Percentiles rank a stretch among this genome's conserved stretches.
Conservation (phyloP, 2,329 filamentous ascomycete genomes). For the Paecilomyces niveus region DNA sequence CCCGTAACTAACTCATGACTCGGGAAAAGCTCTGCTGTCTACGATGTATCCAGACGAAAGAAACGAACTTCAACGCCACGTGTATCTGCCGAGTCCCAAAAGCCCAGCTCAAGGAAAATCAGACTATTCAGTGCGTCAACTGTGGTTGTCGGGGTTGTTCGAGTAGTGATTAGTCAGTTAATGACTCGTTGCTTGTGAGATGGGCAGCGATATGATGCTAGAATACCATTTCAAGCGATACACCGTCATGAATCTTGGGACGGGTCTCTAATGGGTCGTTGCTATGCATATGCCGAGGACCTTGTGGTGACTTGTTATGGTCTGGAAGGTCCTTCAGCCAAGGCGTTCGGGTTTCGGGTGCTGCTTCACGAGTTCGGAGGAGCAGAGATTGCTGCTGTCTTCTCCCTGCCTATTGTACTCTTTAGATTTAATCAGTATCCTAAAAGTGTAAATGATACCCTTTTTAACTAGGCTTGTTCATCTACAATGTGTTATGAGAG, state of each 20-base stretch:
- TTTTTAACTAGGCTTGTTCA: conserved; percentile 1
- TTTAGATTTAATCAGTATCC: neutral
- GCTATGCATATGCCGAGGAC: neutral
- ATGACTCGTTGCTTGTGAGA: neutral
- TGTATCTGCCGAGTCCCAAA: conserved; percentile 94
- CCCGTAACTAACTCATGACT: neutral
- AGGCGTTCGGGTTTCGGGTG: neutral
- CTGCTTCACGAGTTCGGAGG: conserved; percentile 3
- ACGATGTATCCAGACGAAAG: conserved; percentile 97
- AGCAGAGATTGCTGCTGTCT: neutral
- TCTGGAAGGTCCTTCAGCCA: neutral
- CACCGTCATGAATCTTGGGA: neutral
- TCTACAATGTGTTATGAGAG: neutral
- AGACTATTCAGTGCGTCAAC: conserved; percentile 86
- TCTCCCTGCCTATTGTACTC: neutral
- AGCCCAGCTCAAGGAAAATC: conserved; percentile 80
- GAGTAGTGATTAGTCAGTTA: conserved; percentile 60
- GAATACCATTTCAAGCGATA: neutral
- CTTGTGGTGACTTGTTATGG: neutral
- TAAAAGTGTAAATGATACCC: conserved; percentile 15
- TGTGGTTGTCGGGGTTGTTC: conserved; percentile 90
- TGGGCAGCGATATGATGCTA: neutral
- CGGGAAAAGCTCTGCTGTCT: conserved; percentile 72
- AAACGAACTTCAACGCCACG: conserved; percentile 97
- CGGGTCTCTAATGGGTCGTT: neutral